Conservation (phyloP, 1,284 basidiomycete genomes). For the Trichosporon sp. region DNA sequence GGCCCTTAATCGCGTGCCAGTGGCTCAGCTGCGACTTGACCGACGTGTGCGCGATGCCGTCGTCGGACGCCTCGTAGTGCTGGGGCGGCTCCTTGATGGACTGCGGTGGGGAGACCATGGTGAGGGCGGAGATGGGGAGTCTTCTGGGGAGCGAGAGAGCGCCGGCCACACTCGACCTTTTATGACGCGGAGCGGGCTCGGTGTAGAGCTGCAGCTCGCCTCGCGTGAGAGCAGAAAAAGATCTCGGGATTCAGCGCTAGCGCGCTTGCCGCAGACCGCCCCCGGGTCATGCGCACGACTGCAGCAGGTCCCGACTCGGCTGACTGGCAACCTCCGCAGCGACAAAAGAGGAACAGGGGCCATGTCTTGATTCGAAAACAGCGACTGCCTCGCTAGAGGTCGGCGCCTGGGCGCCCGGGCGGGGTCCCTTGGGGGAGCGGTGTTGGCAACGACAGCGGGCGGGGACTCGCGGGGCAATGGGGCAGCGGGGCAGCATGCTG, state of each 20-base stretch:
- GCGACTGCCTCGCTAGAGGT: not conserved
- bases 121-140: not conserved
- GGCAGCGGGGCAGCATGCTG: not conserved
- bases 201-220: no score
- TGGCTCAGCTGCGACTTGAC: not conserved
- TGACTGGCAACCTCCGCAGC: not conserved
- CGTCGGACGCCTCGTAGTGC: not conserved
- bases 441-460: not conserved
- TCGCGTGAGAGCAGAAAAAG: not conserved
- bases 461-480: not conserved
- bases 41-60: not conserved
- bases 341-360: not conserved
- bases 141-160: not conserved
- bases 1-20: not conserved
- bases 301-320: not conserved
- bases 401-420: not conserved
- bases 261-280: not conserved
- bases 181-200: not conserved
- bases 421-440: not conserved
- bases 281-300: not conserved
- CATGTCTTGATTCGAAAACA: not conserved
- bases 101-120: not conserved
- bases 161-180: not conserved
- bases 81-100: not conserved
- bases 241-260: not conserved